Conservation (phyloP, 306 rosid genomes). For the Medicago truncatula region MtrunA17r5.0-ANR NC_053048.1:5331001-5331500, state of each 20-base stretch:
- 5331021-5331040: slow-evolving; percentile 38
- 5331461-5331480: too few species aligned
- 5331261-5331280: neutral
- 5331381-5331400: neutral
- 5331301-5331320: neutral
- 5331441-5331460: too few species aligned
- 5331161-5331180: neutral
- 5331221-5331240: neutral
- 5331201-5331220: neutral
- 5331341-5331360: neutral
- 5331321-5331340: neutral
- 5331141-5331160: slow-evolving; percentile 2
- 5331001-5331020: neutral
- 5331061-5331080: slow-evolving; percentile 56
- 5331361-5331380: neutral
- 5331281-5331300: neutral
- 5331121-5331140: slow-evolving; percentile 3
- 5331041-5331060: slow-evolving; percentile 70
- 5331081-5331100: neutral
- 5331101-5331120: slow-evolving; percentile 6
- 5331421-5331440: too few species aligned
- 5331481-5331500: too few species aligned
- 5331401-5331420: neutral
- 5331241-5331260: neutral
- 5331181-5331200: neutral